Conservation (phyloP, 192 early-diverging fungal genomes). For the Linderina pennispora region DNA sequence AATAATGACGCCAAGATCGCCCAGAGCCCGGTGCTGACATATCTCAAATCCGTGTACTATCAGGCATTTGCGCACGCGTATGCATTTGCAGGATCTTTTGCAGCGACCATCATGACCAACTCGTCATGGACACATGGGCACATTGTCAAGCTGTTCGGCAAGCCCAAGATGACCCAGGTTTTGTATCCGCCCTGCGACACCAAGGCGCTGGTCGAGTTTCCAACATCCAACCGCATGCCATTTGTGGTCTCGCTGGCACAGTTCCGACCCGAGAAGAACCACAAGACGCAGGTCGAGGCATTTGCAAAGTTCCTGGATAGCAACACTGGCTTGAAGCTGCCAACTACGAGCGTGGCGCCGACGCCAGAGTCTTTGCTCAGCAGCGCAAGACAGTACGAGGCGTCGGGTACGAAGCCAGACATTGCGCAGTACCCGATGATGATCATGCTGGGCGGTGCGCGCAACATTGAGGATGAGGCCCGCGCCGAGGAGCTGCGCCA, state of each 20-base stretch:
- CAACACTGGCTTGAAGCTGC: constrained; percentile 50
- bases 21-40: constrained; percentile 37
- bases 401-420: background rate
- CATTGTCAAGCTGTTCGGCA: constrained; percentile 77
- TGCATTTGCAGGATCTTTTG: constrained; percentile 67
- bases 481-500: constrained; percentile 57
- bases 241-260: constrained; percentile 87
- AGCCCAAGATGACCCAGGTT: constrained; percentile 50
- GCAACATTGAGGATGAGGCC: constrained; percentile 71
- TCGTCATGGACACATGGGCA: constrained; percentile 94
- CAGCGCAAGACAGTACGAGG: background rate
- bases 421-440: constrained; percentile 38
- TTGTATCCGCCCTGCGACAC: constrained; percentile 97
- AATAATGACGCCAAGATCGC: constrained; percentile 63
- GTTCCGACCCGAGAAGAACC: constrained; percentile 96
- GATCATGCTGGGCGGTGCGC: constrained; percentile 79
- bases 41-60: constrained; percentile 62
- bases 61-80: constrained; percentile 69
- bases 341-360: constrained; percentile 9
- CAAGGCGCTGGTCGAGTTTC: constrained; percentile 48
- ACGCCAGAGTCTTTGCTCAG: background rate
- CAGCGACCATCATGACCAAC: constrained; percentile 87
- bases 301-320: constrained; percentile 57
- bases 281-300: constrained; percentile 72
- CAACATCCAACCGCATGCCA: constrained; percentile 49